Evolutionary conservation across 208 protist genomes (phyloP).

Genomic region (Crithidia bombi): DNA sequence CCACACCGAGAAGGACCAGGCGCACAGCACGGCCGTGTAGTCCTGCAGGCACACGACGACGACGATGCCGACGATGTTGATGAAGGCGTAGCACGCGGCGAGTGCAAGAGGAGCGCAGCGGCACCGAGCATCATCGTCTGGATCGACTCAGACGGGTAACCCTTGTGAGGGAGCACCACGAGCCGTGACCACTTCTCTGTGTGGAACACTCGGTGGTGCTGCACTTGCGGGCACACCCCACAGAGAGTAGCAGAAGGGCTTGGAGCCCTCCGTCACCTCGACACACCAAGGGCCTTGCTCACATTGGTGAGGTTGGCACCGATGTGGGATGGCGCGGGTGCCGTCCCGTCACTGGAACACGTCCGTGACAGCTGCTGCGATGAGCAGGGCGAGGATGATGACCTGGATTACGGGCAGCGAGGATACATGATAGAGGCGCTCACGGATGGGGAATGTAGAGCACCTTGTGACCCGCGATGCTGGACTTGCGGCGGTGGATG

Average conservation of each 20-base stretch:
- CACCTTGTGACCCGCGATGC: conserved; percentile 20
- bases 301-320: conserved; percentile 17
- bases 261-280: conserved; percentile 20
- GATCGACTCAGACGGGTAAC: conserved; percentile 19
- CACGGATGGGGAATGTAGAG: conserved; percentile 27
- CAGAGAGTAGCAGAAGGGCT: conserved; percentile 36
- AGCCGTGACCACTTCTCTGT: conserved; percentile 21
- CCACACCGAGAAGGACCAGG: conserved; percentile 36
- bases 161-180: conserved; percentile 3
- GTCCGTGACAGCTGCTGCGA: conserved; percentile 23
- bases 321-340: conserved; percentile 19
- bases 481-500: conserved; percentile 34
- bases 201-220: conserved; percentile 20
- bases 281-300: conserved; percentile 16
- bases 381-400: conserved; percentile 26
- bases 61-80: conserved; percentile 26
- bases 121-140: conserved; percentile 32
- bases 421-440: conserved; percentile 28
- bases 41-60: conserved; percentile 26
- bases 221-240: conserved; percentile 27
- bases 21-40: conserved; percentile 33
- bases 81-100: conserved; percentile 28
- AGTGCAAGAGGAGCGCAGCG: conserved; percentile 20
- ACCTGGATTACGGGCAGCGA: conserved; percentile 18
- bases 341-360: conserved; percentile 30